Conservation (phyloP, 2,329 filamentous ascomycete species). For the Aspergillus arachidicola region DNA sequence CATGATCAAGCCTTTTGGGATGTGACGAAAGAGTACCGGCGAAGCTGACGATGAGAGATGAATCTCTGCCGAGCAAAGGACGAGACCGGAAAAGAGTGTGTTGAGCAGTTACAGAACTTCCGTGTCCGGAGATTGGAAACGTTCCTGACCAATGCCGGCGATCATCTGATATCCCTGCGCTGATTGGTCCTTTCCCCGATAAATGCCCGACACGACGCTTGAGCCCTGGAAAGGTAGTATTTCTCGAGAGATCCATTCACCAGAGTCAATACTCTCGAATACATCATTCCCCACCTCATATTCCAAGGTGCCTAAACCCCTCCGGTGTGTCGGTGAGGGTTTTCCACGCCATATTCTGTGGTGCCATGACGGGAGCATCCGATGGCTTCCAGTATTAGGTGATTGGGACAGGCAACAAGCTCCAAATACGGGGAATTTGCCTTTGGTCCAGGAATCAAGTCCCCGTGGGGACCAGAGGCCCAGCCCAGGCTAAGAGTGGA, state of each 20-base stretch:
- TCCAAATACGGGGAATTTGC: neutral
- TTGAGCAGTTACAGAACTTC: neutral
- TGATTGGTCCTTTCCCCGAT: conserved; percentile 32
- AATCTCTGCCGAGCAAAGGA: neutral
- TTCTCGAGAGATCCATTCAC: neutral
- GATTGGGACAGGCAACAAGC: neutral
- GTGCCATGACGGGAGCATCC: neutral
- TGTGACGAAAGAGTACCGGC: neutral
- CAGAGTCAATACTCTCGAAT: neutral
- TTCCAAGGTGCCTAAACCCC: neutral
- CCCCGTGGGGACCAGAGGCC: neutral
- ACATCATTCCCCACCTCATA: neutral
- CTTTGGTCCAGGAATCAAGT: neutral
- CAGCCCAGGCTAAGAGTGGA: neutral
- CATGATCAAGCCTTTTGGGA: neutral
- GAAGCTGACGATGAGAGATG: neutral
- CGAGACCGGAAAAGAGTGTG: neutral
- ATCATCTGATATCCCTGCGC: conserved; percentile 15
- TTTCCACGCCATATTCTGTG: neutral
- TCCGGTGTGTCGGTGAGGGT: neutral
- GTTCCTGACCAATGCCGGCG: conserved; percentile 1
- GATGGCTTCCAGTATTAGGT: neutral
- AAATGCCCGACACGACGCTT: conserved; percentile 28
- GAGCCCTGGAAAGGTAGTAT: neutral
- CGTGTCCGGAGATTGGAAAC: neutral